Conservation (phyloP, 176 grass and related monocot species). For the Oryza rufipogon region DNA sequence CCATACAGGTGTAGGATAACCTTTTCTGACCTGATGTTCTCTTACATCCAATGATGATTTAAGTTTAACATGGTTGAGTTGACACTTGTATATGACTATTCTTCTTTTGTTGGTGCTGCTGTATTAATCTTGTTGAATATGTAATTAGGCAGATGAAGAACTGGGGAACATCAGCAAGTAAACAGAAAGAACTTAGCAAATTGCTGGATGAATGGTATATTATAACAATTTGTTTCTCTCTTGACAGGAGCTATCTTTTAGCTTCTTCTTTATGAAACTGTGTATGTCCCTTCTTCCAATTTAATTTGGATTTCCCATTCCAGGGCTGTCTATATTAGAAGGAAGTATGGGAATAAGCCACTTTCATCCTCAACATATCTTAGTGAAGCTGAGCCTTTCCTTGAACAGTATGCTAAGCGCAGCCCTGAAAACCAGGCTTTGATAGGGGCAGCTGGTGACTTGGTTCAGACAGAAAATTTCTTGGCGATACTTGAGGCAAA, state of each 20-base stretch:
- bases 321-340: conserved; percentile 85
- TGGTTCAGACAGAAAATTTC: conserved; percentile 88
- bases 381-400: conserved; percentile 92
- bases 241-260: neutral
- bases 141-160: conserved; percentile 84
- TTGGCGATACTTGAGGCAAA: conserved; percentile 71
- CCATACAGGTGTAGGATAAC: conserved; percentile 4
- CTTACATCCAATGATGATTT: conserved; percentile 10
- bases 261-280: conserved; percentile 16
- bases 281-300: conserved; percentile 9
- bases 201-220: conserved; percentile 98
- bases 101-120: conserved; percentile 9
- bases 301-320: conserved; percentile 26
- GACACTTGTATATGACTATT: neutral
- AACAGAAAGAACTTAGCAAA: conserved; percentile 89
- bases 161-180: conserved; percentile 86
- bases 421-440: conserved; percentile 84
- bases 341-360: conserved; percentile 77
- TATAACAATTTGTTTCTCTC: conserved; percentile 28
- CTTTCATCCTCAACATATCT: conserved; percentile 83
- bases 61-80: neutral
- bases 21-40: conserved; percentile 2
- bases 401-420: conserved; percentile 85
- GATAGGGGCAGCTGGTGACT: conserved; percentile 84
- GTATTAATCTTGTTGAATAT: conserved; percentile 37